phyloP scores from a whole-genome alignment of 495 filamentous ascomycete genomes.

The Talaromyces trachyspermus region DNA sequence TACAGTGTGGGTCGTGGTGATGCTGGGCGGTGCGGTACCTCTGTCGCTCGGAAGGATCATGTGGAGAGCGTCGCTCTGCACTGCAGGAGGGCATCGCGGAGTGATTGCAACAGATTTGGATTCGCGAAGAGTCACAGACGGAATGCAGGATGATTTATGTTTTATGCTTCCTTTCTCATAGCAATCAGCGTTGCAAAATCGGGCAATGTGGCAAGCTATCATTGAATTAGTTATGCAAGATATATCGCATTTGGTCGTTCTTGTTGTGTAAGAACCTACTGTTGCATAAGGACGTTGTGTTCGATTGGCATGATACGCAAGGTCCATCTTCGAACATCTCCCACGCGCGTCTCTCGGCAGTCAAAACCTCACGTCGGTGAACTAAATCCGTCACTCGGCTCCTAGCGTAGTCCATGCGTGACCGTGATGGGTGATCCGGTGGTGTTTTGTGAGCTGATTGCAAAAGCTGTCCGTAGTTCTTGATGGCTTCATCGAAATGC shows the following conservation, averaged over 20 bases:
- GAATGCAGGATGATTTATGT: conserved; percentile 19
- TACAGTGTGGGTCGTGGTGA: conserved; percentile 21
- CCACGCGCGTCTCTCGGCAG: conserved; percentile 21
- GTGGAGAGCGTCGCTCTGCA: conserved; percentile 19
- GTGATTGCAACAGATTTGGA: conserved; percentile 25
- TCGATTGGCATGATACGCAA: conserved; percentile 15
- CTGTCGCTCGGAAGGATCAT: conserved; percentile 15
- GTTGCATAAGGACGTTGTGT: conserved; percentile 20
- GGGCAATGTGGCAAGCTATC: conserved; percentile 24
- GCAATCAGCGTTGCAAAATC: conserved; percentile 25
- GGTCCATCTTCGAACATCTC: conserved; percentile 14
- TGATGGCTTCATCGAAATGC: conserved; percentile 21
- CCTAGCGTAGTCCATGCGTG: conserved; percentile 20
- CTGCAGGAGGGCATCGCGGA: conserved; percentile 17
- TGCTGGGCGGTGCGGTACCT: conserved; percentile 10
- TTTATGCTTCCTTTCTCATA: conserved; percentile 8
- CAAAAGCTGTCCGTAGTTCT: conserved; percentile 23
- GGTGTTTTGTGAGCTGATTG: conserved; percentile 19
- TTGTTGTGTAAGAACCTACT: conserved; percentile 16
- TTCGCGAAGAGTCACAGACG: conserved; percentile 23
- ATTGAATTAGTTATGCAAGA: too few relatives aligned
- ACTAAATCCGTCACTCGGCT: conserved; percentile 21
- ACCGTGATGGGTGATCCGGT: conserved; percentile 17
- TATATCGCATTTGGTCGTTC: background rate
- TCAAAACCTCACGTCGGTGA: conserved; percentile 18